phyloP scores from a whole-genome alignment of 192 early-diverging fungal species.

The Umbelopsis vinacea region DNA sequence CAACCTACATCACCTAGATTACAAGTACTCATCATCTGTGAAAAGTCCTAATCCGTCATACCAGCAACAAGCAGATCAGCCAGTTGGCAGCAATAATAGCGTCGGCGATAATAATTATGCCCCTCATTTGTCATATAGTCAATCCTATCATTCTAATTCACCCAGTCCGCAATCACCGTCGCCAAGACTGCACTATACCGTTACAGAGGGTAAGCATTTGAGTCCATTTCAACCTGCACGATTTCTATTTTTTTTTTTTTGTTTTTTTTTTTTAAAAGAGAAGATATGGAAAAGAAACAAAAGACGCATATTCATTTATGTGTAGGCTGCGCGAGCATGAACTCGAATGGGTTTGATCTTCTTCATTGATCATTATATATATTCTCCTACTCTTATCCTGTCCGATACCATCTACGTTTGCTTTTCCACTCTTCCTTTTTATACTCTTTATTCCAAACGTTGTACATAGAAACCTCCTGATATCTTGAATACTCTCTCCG shows the following conservation, averaged over 20 bases:
- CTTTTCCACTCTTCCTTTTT: not conserved
- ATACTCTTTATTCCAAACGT: not conserved
- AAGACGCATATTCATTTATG: not conserved
- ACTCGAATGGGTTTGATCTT: constrained; percentile 1
- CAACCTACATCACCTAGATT: constrained; percentile 7
- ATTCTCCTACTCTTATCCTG: not conserved
- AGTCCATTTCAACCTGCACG: not conserved
- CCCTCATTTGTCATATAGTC: not conserved
- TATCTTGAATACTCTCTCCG: not conserved
- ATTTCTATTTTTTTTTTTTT: not conserved
- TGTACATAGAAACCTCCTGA: not conserved
- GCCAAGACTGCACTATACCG: not conserved
- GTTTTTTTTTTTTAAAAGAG: not conserved
- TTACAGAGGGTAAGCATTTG: constrained; percentile 18
- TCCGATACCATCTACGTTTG: not conserved
- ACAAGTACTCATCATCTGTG: not conserved
- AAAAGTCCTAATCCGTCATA: not conserved
- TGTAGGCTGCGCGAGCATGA: not conserved
- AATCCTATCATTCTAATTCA: constrained; percentile 1
- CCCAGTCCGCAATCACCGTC: constrained; percentile 11
- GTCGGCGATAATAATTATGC: constrained; percentile 10
- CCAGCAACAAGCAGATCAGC: not conserved
- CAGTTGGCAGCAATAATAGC: not conserved
- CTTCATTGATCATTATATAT: not conserved
- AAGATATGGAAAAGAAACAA: not conserved